Conservation (phyloP, 345 rosid species). For the Brassica juncea region DNA sequence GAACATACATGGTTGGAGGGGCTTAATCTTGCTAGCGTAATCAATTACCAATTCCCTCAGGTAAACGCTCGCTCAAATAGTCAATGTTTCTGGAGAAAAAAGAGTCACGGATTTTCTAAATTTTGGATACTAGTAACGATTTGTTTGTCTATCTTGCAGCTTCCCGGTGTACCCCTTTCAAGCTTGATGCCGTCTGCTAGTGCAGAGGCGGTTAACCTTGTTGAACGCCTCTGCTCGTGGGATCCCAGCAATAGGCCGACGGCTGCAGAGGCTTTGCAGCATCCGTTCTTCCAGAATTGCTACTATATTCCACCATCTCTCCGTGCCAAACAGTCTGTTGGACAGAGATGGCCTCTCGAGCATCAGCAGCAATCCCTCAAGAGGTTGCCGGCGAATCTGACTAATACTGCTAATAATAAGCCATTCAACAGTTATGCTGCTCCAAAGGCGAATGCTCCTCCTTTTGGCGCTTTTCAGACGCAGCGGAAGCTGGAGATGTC, state of each 20-base stretch:
- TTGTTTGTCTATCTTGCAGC: slow-evolving; percentile 45
- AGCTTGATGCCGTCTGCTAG: slow-evolving; percentile 65
- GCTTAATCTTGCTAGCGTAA: slow-evolving; percentile 72
- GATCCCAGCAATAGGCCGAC: slow-evolving; percentile 88
- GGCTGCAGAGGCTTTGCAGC: slow-evolving; percentile 88
- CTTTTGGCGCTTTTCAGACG: slow-evolving; percentile 50
- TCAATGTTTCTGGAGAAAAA: not conserved
- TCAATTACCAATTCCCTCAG: slow-evolving; percentile 83
- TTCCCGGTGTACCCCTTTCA: slow-evolving; percentile 56
- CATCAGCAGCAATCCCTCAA: slow-evolving; percentile 44
- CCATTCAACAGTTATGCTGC: slow-evolving; percentile 45
- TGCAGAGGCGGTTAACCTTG: slow-evolving; percentile 65
- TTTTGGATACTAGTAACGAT: slow-evolving; percentile 6
- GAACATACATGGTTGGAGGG: slow-evolving; percentile 81
- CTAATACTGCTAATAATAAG: slow-evolving; percentile 45
- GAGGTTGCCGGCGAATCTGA: slow-evolving; percentile 48
- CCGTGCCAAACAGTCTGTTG: slow-evolving; percentile 55
- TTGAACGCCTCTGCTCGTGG: slow-evolving; percentile 88
- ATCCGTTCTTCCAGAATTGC: slow-evolving; percentile 95
- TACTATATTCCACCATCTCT: slow-evolving; percentile 88
- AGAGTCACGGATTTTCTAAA: not conserved
- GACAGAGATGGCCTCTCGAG: slow-evolving; percentile 51
- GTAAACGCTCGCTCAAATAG: slow-evolving; percentile 27
- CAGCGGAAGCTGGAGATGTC: slow-evolving; percentile 63
- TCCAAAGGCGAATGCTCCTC: slow-evolving; percentile 50